phyloP scores from a whole-genome alignment of 352 stramenopile species.

The Globisporangium sylvaticum region DNA sequence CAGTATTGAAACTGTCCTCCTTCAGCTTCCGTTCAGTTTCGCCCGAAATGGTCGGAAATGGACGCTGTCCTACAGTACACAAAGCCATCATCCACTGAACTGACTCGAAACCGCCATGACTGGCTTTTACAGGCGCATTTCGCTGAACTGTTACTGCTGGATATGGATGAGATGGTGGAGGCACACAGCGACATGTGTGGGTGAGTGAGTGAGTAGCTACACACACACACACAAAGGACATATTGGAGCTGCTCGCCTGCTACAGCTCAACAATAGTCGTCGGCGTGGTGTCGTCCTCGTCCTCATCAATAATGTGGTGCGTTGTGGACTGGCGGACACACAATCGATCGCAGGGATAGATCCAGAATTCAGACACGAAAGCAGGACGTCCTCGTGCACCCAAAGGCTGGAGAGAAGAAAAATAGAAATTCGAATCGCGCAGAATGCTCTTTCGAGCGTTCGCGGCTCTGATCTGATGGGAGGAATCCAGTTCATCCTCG shows the following conservation, averaged over 20 bases:
- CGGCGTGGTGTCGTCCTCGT: background rate
- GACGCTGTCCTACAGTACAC: background rate
- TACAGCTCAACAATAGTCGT: too few species aligned
- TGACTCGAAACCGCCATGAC: constrained; percentile 1
- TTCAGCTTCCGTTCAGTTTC: too few species aligned
- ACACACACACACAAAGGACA: too few species aligned
- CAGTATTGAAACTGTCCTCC: too few species aligned
- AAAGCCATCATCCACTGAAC: background rate
- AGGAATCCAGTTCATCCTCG: background rate
- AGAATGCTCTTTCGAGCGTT: background rate
- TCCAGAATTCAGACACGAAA: too few species aligned
- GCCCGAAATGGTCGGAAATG: too few species aligned
- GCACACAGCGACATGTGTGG: background rate
- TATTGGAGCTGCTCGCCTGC: too few species aligned
- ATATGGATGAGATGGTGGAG: background rate
- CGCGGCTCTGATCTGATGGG: background rate
- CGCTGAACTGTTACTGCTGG: constrained; percentile 4
- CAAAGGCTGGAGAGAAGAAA: background rate
- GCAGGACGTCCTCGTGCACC: background rate
- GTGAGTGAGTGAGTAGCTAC: too few species aligned
- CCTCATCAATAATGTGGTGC: too few species aligned
- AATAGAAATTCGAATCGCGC: background rate
- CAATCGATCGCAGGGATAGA: too few species aligned
- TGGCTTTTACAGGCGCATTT: background rate
- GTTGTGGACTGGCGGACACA: too few species aligned